Evolutionary conservation across 257 asterid genomes (phyloP).

Genomic region (Galeopsis tetrahit): DNA sequence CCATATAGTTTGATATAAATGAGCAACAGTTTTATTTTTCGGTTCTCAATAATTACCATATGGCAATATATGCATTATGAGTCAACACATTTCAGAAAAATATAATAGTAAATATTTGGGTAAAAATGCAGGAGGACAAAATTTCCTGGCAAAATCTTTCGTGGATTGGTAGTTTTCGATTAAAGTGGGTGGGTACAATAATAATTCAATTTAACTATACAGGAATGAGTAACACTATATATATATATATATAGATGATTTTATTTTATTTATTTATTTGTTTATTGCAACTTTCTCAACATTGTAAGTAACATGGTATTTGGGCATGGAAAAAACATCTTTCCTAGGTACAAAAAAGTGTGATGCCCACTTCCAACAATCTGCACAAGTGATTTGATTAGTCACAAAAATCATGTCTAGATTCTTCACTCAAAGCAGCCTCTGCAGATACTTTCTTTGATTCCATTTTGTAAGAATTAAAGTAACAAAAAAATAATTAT

Average conservation of each 20-base stretch:
- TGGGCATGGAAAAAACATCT: slow-evolving; percentile 29
- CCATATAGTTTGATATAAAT: not conserved
- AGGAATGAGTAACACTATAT: not conserved
- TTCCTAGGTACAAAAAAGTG: slow-evolving; percentile 20
- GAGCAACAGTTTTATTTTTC: not conserved
- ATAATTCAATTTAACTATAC: not conserved
- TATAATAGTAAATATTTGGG: not conserved
- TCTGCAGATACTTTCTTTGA: slow-evolving; percentile 29
- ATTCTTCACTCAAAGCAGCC: slow-evolving; percentile 35
- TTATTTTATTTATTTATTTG: too few relatives aligned
- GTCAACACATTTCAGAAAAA: slow-evolving; percentile 3
- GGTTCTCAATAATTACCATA: slow-evolving; percentile 4
- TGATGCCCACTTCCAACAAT: slow-evolving; percentile 30
- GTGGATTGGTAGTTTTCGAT: not conserved
- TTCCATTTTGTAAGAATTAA: slow-evolving; percentile 4
- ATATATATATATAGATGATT: too few relatives aligned
- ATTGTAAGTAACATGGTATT: not conserved
- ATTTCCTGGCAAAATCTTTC: not conserved
- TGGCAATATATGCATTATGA: not conserved
- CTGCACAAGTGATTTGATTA: slow-evolving; percentile 47
- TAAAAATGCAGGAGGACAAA: slow-evolving; percentile 17
- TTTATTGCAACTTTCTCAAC: too few relatives aligned
- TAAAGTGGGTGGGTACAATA: slow-evolving; percentile 6
- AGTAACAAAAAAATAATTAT: not conserved
- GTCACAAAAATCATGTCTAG: slow-evolving; percentile 39